phyloP scores from a whole-genome alignment of 345 rosid genomes.

The Turnera subulata region DNA sequence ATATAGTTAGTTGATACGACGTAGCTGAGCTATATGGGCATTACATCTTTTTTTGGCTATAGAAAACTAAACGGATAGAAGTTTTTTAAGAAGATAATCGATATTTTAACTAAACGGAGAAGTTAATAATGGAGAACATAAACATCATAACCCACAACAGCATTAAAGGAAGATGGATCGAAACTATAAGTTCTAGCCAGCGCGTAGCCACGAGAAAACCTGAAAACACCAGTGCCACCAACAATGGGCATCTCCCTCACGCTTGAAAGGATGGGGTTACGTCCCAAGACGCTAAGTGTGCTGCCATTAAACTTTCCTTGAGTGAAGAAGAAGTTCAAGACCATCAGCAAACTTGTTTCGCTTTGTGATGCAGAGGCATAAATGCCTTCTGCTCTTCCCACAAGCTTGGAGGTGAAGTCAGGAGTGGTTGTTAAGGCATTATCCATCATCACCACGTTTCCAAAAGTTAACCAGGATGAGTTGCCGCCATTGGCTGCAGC shows the following conservation, averaged over 20 bases:
- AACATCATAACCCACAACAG: conserved; percentile 19
- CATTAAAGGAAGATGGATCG: conserved; percentile 1
- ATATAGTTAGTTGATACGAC: too few species aligned
- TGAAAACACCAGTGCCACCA: conserved; percentile 25
- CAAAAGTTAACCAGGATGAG: not conserved
- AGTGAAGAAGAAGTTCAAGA: conserved; percentile 18
- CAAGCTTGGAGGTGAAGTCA: conserved; percentile 15
- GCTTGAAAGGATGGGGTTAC: conserved; percentile 3
- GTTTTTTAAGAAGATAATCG: too few species aligned
- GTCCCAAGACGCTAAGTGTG: conserved; percentile 22
- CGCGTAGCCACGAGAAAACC: conserved; percentile 25
- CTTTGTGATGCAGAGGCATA: conserved; percentile 16
- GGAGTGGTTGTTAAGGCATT: conserved; percentile 20
- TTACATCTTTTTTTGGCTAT: too few species aligned
- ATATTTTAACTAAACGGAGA: too few species aligned
- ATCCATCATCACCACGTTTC: conserved; percentile 10
- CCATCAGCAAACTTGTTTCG: conserved; percentile 6
- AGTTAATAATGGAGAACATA: conserved; percentile 22
- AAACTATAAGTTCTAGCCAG: conserved; percentile 12
- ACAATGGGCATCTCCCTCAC: conserved; percentile 27
- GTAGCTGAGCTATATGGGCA: too few species aligned
- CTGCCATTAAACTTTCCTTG: conserved; percentile 30
- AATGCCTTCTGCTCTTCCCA: conserved; percentile 32
- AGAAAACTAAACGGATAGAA: too few species aligned
- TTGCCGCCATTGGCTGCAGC: conserved; percentile 17